Conservation (phyloP, 208 protist species). For the Wallacemonas sp. region DNA sequence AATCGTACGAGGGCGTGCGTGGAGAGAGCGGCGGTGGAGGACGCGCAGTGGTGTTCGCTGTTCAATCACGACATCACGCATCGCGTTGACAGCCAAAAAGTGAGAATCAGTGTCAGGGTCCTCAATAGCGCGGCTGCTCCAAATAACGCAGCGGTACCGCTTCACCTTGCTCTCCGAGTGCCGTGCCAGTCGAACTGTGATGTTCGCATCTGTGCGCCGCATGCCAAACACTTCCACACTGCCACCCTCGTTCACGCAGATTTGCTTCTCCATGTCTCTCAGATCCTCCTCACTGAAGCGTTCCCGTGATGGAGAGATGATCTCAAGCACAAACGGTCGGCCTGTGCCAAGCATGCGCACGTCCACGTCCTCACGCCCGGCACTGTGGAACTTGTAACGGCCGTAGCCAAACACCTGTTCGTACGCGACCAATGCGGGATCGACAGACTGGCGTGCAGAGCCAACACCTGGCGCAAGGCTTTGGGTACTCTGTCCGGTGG, state of each 20-base stretch:
- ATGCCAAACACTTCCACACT: conserved; percentile 67
- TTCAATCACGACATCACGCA: conserved; percentile 57
- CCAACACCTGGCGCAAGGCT: not conserved
- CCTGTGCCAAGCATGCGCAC: conserved; percentile 95
- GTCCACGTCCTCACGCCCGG: conserved; percentile 94
- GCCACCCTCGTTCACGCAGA: conserved; percentile 66
- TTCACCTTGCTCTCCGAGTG: conserved; percentile 91
- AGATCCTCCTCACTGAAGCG: conserved; percentile 60
- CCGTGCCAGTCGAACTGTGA: conserved; percentile 77
- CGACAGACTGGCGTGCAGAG: conserved; percentile 8
- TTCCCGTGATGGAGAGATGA: conserved; percentile 70
- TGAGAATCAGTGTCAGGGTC: conserved; percentile 35
- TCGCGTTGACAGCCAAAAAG: conserved; percentile 38
- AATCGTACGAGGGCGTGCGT: conserved; percentile 79
- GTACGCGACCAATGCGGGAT: conserved; percentile 24
- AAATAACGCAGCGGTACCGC: conserved; percentile 87
- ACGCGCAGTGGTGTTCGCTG: conserved; percentile 95
- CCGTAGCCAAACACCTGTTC: conserved; percentile 73
- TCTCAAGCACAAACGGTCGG: conserved; percentile 92
- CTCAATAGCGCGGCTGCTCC: conserved; percentile 66
- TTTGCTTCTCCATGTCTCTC: conserved; percentile 25
- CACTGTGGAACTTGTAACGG: conserved; percentile 91
- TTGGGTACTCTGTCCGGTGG: not conserved
- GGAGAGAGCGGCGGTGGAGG: conserved; percentile 92
- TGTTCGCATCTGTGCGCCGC: conserved; percentile 52